Evolutionary conservation across 2,329 filamentous ascomycete species (phyloP), one percentile per base, ranked within the genome.

Genomic region (Aureobasidium sp.): DNA sequence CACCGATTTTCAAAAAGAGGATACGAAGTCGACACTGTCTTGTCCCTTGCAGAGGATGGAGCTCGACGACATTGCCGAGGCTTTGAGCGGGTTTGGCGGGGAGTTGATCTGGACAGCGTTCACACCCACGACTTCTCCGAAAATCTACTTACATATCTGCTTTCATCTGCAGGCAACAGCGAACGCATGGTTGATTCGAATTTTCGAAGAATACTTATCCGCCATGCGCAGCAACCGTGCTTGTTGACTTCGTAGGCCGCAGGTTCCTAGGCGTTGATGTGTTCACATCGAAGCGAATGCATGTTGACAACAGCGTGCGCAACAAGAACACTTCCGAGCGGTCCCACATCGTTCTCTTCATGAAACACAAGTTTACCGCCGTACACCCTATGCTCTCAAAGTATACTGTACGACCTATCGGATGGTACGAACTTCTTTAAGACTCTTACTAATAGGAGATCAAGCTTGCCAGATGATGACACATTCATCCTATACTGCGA

Each of bases 61-160:
- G 42, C n/a, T 15, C 4, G 27, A 5, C 51, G 22, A n/a, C 14
- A 14, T 58, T 58, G 42, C 55, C 55, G 55, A 58, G 55, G 55
- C 55, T 47, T 25, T 9, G n/a, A 45, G 9, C 22, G 44, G 37
- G 42, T 57, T 56, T 47, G 55, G 55, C 42, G 55, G 55, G 55
- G 41, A 37, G 4, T 25, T 12, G 31, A 58, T 58, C 27, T 37
- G n/a, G n/a, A 58, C 31, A 47, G 29, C 55, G 31, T 17, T 34
- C 37, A 42, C 55, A 42, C 15, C 22, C 52, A 31, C 6, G 34
- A 53, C 51, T 15, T 55, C 37, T 37, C 3, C 34, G 5, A 39
- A 2, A 9, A 12, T 27, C 7, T 3, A 51, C n/a, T 17, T 39
- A 7, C 7, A 2, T 49, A 17, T 12, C 27, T 4, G 5, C 41